A percentile compares a stretch with the other conserved stretches of the same genome.
phyloP scores from a whole-genome alignment of 495 filamentous ascomycete species.

The Xylaria flabelliformis region DNA sequence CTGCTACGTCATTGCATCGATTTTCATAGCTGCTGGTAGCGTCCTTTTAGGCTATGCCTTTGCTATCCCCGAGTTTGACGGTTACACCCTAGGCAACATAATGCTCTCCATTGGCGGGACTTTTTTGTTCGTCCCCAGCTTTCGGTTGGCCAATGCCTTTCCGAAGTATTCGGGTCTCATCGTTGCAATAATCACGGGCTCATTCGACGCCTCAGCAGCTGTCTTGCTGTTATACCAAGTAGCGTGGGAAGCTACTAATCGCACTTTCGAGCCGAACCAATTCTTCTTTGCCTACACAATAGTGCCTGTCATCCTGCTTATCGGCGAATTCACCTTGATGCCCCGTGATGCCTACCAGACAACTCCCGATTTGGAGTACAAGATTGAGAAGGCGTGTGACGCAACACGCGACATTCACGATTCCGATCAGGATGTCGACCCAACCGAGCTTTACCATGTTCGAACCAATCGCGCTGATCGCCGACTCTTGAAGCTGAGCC shows the following conservation, averaged over 20 bases:
- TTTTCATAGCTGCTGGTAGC: conserved; percentile 63
- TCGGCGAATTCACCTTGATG: conserved; percentile 66
- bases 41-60: conserved; percentile 65
- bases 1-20: conserved; percentile 60
- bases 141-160: conserved; percentile 75
- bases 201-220: conserved; percentile 74
- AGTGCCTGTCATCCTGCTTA: conserved; percentile 62
- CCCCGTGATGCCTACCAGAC: conserved; percentile 67
- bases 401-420: conserved; percentile 45
- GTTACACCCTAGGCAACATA: conserved; percentile 67
- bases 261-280: conserved; percentile 59
- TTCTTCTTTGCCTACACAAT: conserved; percentile 71
- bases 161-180: conserved; percentile 69
- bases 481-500: conserved; percentile 40
- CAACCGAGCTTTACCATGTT: conserved; percentile 38
- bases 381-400: conserved; percentile 45
- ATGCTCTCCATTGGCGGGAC: conserved; percentile 71
- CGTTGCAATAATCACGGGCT: conserved; percentile 71
- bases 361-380: conserved; percentile 58
- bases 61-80: conserved; percentile 61
- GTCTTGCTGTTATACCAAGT: conserved; percentile 71
- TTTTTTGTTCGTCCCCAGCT: conserved; percentile 73
- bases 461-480: conserved; percentile 45
- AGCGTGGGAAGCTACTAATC: conserved; percentile 58
- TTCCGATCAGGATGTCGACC: conserved; percentile 47